Evolutionary conservation across 306 rosid genomes (phyloP).

Genomic region (Glycine tomentella): DNA sequence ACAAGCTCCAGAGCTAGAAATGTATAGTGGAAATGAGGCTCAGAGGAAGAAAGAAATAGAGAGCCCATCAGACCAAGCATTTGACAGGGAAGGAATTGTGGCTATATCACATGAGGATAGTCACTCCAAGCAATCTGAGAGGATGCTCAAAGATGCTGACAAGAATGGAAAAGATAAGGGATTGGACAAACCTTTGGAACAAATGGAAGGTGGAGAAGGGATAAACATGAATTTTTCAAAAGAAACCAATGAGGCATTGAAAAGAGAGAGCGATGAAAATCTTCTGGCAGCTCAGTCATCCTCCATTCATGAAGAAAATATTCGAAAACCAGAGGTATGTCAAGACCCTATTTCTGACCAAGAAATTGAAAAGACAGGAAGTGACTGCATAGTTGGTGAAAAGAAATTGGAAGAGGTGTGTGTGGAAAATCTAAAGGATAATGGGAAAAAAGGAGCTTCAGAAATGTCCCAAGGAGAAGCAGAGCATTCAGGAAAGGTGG

Average conservation of each 20-base stretch:
- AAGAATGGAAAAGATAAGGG: constrained; percentile 36
- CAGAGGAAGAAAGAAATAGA: constrained; percentile 44
- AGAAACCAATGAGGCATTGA: constrained; percentile 45
- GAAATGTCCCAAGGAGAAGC: constrained; percentile 39
- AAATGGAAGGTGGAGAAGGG: constrained; percentile 43
- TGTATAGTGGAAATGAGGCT: constrained; percentile 39
- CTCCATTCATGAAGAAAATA: constrained; percentile 47
- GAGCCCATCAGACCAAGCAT: constrained; percentile 43
- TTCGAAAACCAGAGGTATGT: constrained; percentile 44
- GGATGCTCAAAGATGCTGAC: constrained; percentile 45
- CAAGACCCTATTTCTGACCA: constrained; percentile 49
- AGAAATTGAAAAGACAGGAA: constrained; percentile 45
- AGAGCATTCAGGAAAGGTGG: constrained; percentile 49
- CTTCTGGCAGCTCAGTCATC: constrained; percentile 45
- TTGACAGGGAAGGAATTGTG: constrained; percentile 49
- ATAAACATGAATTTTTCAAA: constrained; percentile 36
- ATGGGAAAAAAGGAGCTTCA: constrained; percentile 39
- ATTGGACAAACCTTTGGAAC: constrained; percentile 47
- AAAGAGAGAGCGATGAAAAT: constrained; percentile 43
- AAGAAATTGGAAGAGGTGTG: constrained; percentile 48
- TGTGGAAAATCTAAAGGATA: constrained; percentile 43
- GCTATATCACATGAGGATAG: constrained; percentile 44
- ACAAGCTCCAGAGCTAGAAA: constrained; percentile 49
- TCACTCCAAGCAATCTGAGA: constrained; percentile 42
- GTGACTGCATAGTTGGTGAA: constrained; percentile 45